phyloP scores from a whole-genome alignment of 768 basidiomycete genomes.

The Boletellus emodensis region DNA sequence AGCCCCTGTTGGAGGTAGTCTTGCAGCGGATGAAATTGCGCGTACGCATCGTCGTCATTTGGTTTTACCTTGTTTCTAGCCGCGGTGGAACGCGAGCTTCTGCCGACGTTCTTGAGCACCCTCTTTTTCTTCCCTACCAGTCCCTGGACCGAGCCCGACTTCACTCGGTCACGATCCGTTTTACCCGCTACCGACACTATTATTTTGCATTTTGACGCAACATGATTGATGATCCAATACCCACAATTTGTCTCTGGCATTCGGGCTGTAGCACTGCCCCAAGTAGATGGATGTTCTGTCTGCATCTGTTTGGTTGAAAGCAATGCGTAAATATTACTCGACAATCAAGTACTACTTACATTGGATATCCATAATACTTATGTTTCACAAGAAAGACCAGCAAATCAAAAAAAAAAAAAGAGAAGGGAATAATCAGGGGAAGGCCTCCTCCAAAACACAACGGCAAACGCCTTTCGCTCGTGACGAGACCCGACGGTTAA shows the following conservation, averaged over 20 bases:
- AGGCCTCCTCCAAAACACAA: not conserved
- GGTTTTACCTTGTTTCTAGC: constrained; percentile 30
- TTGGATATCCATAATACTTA: no score
- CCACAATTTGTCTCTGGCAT: not conserved
- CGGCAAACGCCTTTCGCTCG: not conserved
- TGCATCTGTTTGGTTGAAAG: no score
- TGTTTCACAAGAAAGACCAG: no score
- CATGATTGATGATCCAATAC: not conserved
- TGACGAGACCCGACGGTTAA: no score
- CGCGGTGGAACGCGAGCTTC: not conserved
- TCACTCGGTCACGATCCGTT: not conserved
- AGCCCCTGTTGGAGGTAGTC: constrained; percentile 53
- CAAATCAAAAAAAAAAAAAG: not conserved
- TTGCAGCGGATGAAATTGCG: constrained; percentile 46
- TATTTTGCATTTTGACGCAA: not conserved
- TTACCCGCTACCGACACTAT: not conserved
- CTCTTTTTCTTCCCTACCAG: not conserved
- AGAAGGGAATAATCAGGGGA: not conserved
- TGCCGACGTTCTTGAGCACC: not conserved
- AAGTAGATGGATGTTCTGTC: no score
- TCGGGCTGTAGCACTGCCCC: no score
- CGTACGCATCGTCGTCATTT: constrained; percentile 48
- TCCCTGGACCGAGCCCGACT: not conserved
- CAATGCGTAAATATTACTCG: no score
- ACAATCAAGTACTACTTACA: no score